Conservation (phyloP, 108 stramenopile species). For the Poteriospumella lacustris region DNA sequence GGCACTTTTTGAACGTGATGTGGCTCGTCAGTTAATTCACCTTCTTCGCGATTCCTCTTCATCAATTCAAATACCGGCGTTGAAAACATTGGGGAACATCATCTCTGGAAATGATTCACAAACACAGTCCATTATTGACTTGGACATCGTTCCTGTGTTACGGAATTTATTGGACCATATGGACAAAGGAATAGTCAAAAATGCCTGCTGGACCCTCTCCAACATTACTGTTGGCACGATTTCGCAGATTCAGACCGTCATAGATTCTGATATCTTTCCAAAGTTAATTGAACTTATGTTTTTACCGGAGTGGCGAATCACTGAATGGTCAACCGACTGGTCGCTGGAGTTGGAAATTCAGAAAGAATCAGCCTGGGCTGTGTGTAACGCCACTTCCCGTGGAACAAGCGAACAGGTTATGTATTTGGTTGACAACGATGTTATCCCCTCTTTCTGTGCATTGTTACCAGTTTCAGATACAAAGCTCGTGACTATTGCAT, state of each 20-base stretch:
- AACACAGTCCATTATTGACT: slow-evolving; percentile 58
- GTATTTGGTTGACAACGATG: slow-evolving; percentile 60
- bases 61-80: slow-evolving; percentile 63
- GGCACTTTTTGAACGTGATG: slow-evolving; percentile 56
- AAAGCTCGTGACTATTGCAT: slow-evolving; percentile 53
- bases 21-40: slow-evolving; percentile 48
- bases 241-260: slow-evolving; percentile 61
- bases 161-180: slow-evolving; percentile 35
- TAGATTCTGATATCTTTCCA: slow-evolving; percentile 68
- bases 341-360: slow-evolving; percentile 71
- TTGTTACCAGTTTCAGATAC: slow-evolving; percentile 59
- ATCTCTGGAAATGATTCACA: slow-evolving; percentile 75
- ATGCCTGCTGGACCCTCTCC: slow-evolving; percentile 77
- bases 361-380: slow-evolving; percentile 79
- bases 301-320: slow-evolving; percentile 51
- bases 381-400: slow-evolving; percentile 68
- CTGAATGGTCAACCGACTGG: slow-evolving; percentile 75
- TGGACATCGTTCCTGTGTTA: background rate
- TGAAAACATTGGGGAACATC: slow-evolving; percentile 85
- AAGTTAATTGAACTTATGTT: slow-evolving; percentile 64
- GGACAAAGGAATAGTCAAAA: slow-evolving; percentile 70
- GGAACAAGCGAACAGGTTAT: slow-evolving; percentile 56
- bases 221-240: slow-evolving; percentile 86
- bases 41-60: slow-evolving; percentile 54
- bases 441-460: slow-evolving; percentile 60